Evolutionary conservation across 2,329 filamentous ascomycete species (phyloP), one percentile per base, ranked within the genome.

Genomic region (Botrytis sinoallii): DNA sequence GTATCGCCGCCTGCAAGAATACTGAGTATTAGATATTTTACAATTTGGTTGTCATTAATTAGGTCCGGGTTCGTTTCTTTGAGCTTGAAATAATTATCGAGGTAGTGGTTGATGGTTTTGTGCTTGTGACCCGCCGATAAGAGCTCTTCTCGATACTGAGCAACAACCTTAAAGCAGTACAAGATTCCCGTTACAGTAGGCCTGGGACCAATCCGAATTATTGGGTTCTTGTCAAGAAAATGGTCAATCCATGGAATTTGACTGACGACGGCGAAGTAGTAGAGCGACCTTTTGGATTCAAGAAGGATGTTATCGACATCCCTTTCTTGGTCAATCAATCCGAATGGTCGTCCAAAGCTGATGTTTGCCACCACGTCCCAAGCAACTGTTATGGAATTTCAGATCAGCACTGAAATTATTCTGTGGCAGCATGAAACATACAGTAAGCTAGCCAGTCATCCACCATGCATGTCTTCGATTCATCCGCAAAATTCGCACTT

Each of bases 381-480:
- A 22, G 70, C 42, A 25, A 65, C 59, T 65, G 22, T 70, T 63
- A 14, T 52, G 38, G 29, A 40, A 32, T 35, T 18, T 14, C 5
- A 20, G 35, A 38, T 38, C 18, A 71, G 14, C 4, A 3, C 3
- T 35, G 16, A 10, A 2, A 20, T 8, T 63, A 6, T 35, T 8
- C n/a, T 38, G n/a, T n/a, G 22, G 48, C 20, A 12, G 18, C 38
- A 52, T 14, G 42, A 29, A 40, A 32, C 16, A 25, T 35, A 65
- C 70, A 44, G 12, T 55, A 71, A 8, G 35, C 70, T n/a, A 71
- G 46, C 70, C 60, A 71, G 14, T 71, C 60, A 40, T 71, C 60
- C 44, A 65, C 63, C 44, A 55, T 64, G 14, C 60, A 65, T 22
- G 18, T 32, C 8, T 48, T 38, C 29, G 46, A 42, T 64, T 12